Base-by-base conservation (phyloP, 805 yeast genomes). In the Candida nonsorbophila region DNA sequence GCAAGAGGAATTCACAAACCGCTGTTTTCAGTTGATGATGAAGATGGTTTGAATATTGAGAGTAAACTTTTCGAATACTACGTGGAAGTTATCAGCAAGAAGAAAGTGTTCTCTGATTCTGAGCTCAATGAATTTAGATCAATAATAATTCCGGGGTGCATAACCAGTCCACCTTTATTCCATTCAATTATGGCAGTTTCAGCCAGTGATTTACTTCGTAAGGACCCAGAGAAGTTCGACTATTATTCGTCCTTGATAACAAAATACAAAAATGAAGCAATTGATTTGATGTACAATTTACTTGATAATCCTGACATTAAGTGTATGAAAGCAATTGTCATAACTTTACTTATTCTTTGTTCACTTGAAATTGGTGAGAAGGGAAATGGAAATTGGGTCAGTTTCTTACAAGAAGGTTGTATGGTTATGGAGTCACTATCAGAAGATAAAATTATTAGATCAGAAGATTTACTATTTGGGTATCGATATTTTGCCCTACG, bases 401-500 rank as follows among this genome's bases (percentile, higher is more conserved):
- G 42, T 20, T 47, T 48, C 23, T 25, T 55, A 29, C 46, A 49
- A 28, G 56, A 55, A 32, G 50, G 51, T 7, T 49, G 53, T 21
- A 19, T 55, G 11, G 40, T 55, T 11, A 49, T 53, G 16, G 42
- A 44, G 11, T 38, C 45, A 3, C 26, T 52, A 13, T 34, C 37
- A 13, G 36, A 36, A 9, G 26, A 33, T n/a, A 30, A 21, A n/a
- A 44, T 55, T 7, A 16, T 47, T 9, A 24, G 33, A 9, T 45
- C 52, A 4, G 32, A 42, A n/a, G 37, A 44, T 12, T 38, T 55
- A 16, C 30, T 28, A 13, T 56, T 56, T 30, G 54, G 49, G 7
- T 56, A 56, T 25, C 35, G 52, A 15, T 55, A 54, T 30, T 53
- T 56, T 25, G 35, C 55, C 1, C 28, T 55, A 12, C 19, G 61